These are phyloP conservation scores for Fusarium transvaalense DNA, from an alignment of 2,329 filamentous ascomycete genomes.

Conservation along the genomic window DNA sequence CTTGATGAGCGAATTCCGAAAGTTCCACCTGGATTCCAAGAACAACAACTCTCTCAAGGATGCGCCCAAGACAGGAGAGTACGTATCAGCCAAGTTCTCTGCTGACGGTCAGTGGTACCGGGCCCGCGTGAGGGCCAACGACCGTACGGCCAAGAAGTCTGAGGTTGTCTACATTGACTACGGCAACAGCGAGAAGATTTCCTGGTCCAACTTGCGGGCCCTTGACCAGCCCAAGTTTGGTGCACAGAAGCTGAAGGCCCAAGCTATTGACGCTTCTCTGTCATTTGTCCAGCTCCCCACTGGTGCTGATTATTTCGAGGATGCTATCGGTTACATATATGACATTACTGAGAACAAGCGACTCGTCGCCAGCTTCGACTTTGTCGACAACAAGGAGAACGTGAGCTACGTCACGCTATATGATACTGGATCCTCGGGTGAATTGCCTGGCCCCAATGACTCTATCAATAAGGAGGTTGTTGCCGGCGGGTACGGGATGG, in stretches of 20 bases:
- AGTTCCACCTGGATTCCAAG: conserved; percentile 86
- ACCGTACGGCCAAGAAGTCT: conserved; percentile 87
- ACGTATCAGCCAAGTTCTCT: conserved; percentile 90
- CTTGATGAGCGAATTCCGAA: conserved; percentile 90
- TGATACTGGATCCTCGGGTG: conserved; percentile 75
- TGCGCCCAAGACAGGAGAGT: conserved; percentile 90
- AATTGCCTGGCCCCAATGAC: conserved; percentile 71
- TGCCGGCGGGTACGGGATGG: conserved; percentile 86
- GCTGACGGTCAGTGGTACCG: conserved; percentile 96
- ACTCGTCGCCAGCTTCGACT: conserved; percentile 92
- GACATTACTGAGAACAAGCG: conserved; percentile 80
- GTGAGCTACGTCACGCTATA: conserved; percentile 89
- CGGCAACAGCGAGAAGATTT: conserved; percentile 90
- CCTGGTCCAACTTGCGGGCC: conserved; percentile 87
- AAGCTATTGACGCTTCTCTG: conserved; percentile 87
- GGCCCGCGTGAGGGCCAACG: conserved; percentile 89
- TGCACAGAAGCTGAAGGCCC: conserved; percentile 82
- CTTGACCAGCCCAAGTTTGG: conserved; percentile 84
- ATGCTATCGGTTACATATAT: conserved; percentile 80
- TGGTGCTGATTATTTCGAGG: conserved; percentile 83
- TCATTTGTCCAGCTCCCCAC: conserved; percentile 91
- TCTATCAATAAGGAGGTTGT: conserved; percentile 93
- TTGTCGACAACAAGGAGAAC: conserved; percentile 81
- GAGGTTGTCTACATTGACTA: conserved; percentile 97
- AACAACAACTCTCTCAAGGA: conserved; percentile 80